These are phyloP conservation scores for Begonia peltatifolia DNA, from an alignment of 306 rosid genomes.

Conservation along the genomic window DNA sequence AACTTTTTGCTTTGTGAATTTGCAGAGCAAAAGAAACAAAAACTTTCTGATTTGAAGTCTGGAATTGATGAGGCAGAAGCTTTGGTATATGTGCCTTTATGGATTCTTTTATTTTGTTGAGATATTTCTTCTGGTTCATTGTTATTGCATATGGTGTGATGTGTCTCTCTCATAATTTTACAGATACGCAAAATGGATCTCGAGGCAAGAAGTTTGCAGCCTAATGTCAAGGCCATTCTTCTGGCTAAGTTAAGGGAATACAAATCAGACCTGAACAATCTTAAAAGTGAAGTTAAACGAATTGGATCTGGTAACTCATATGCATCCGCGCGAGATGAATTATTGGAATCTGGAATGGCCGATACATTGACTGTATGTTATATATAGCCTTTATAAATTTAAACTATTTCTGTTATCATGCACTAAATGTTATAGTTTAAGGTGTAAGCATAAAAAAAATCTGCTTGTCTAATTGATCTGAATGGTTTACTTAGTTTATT, in stretches of 20 bases:
- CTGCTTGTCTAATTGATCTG: too few species aligned
- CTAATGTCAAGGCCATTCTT: conserved; percentile 52
- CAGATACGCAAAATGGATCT: conserved; percentile 85
- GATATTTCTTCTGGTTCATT: not conserved
- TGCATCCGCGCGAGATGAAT: conserved; percentile 71
- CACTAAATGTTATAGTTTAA: too few species aligned
- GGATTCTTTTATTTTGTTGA: too few species aligned
- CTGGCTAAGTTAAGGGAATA: conserved; percentile 82
- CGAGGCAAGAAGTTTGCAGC: conserved; percentile 27
- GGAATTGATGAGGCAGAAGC: conserved; percentile 89
- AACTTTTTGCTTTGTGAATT: conserved; percentile 2
- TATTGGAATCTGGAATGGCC: conserved; percentile 89
- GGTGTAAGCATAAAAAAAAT: too few species aligned
- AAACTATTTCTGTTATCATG: too few species aligned
- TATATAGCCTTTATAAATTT: too few species aligned
- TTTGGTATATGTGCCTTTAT: conserved; percentile 5
- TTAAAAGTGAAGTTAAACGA: conserved; percentile 61
- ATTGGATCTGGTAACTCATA: conserved; percentile 48
- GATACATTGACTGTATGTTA: conserved; percentile 61
- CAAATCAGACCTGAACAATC: conserved; percentile 75
- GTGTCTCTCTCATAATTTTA: conserved; percentile 11
- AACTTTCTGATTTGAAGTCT: conserved; percentile 56
- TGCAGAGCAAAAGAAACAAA: conserved; percentile 94
- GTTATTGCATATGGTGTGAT: not conserved
- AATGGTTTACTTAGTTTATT: too few species aligned